Percentiles rank a stretch among this genome's conserved stretches.
These are phyloP conservation scores for Spathaspora girioi DNA, from an alignment of 805 yeast genomes.

Conservation along the genomic window DNA sequence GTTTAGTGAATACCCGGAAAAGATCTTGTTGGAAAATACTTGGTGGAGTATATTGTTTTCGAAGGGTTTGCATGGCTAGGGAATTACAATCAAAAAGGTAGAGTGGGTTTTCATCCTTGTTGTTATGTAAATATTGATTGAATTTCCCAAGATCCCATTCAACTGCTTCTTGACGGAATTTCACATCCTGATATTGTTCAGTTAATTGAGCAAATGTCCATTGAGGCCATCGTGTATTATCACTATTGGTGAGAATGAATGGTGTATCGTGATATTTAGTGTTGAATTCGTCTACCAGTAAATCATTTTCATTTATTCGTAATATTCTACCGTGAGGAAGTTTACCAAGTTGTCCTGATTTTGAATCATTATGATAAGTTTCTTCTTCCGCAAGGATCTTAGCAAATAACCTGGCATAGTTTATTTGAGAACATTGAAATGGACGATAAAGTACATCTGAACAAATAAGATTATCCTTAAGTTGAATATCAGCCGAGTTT, in stretches of 20 bases:
- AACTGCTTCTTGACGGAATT: slow-evolving; percentile 82
- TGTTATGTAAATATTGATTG: slow-evolving; percentile 53
- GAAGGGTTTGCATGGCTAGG: slow-evolving; percentile 56
- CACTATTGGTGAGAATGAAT: slow-evolving; percentile 48
- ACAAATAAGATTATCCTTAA: slow-evolving; percentile 51
- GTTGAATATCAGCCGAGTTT: slow-evolving; percentile 43
- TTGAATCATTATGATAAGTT: slow-evolving; percentile 19
- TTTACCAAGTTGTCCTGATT: slow-evolving; percentile 10
- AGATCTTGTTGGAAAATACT: slow-evolving; percentile 53
- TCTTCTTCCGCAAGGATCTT: slow-evolving; percentile 48
- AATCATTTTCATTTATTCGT: slow-evolving; percentile 43
- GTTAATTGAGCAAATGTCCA: slow-evolving; percentile 57
- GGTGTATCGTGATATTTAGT: slow-evolving; percentile 50
- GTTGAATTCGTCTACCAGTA: slow-evolving; percentile 47
- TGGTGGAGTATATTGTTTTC: slow-evolving; percentile 54
- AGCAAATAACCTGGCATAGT: slow-evolving; percentile 49
- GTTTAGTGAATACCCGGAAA: slow-evolving; percentile 49
- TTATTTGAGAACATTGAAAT: slow-evolving; percentile 71
- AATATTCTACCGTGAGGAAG: slow-evolving; percentile 45
- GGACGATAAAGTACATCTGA: slow-evolving; percentile 83
- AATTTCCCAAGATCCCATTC: slow-evolving; percentile 70
- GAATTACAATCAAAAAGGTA: slow-evolving; percentile 83
- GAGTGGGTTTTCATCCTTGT: slow-evolving; percentile 78
- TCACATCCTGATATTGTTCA: slow-evolving; percentile 52
- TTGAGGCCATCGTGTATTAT: slow-evolving; percentile 52